Evolutionary conservation across 2,329 filamentous ascomycete species (phyloP).

Genomic region (Exophiala alcalophila): DNA sequence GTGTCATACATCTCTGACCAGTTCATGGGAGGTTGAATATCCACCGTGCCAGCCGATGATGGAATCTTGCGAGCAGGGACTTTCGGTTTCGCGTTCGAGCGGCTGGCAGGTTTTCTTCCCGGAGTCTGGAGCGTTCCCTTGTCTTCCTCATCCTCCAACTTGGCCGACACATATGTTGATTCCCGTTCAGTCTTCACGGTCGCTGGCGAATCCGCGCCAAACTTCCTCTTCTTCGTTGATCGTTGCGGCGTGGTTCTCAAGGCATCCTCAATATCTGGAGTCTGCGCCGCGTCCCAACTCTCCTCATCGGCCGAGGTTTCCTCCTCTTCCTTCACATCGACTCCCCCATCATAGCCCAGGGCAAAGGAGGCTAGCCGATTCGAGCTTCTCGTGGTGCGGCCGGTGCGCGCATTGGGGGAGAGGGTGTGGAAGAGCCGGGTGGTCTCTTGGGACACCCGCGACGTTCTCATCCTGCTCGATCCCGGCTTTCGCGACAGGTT

Average conservation of each 20-base stretch:
- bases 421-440: slow-evolving; percentile 53
- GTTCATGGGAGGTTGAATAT: slow-evolving; percentile 63
- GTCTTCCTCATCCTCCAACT: slow-evolving; percentile 33
- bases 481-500: too few species aligned
- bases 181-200: too few species aligned
- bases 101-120: slow-evolving; percentile 37
- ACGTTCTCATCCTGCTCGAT: slow-evolving; percentile 51
- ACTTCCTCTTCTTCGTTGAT: slow-evolving; percentile 49
- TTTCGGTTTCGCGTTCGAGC: slow-evolving; percentile 36
- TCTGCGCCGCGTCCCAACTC: slow-evolving; percentile 33
- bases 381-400: slow-evolving; percentile 48
- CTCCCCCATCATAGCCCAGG: slow-evolving; percentile 36
- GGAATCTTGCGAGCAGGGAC: slow-evolving; percentile 42
- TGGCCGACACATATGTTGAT: too few species aligned
- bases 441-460: slow-evolving; percentile 58
- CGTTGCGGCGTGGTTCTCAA: slow-evolving; percentile 34
- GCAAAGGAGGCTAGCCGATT: slow-evolving; percentile 44
- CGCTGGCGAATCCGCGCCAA: slow-evolving; percentile 36
- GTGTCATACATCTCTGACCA: slow-evolving; percentile 80
- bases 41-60: slow-evolving; percentile 37
- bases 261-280: slow-evolving; percentile 59
- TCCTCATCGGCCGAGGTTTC: slow-evolving; percentile 30
- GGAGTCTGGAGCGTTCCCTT: slow-evolving; percentile 30
- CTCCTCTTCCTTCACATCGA: slow-evolving; percentile 34
- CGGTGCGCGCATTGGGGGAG: slow-evolving; percentile 38